Evolutionary conservation across 2,329 filamentous ascomycete genomes (phyloP).

Genomic region (Hortaea werneckii): DNA sequence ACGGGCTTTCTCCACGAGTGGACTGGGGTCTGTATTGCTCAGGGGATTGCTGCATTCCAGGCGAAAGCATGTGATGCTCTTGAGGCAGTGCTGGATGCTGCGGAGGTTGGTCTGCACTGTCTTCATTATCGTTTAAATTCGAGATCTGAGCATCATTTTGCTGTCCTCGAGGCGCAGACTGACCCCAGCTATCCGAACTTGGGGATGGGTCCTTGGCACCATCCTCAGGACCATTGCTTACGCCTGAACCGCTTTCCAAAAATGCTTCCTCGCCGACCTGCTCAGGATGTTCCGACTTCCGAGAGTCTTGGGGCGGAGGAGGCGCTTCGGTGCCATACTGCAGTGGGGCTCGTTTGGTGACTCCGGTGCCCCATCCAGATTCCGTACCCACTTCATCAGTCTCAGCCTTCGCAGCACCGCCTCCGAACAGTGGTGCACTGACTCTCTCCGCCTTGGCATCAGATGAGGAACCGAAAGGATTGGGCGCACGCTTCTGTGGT

Average conservation of each 20-base stretch:
- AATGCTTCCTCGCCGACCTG: no score
- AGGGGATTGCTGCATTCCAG: background rate
- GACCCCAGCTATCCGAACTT: background rate
- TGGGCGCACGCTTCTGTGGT: background rate
- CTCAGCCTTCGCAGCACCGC: background rate
- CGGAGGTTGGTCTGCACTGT: background rate
- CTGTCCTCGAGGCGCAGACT: background rate
- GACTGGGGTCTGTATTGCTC: background rate
- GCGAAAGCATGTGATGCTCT: background rate
- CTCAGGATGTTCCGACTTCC: no score
- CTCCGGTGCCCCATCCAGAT: conserved; percentile 2
- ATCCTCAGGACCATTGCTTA: no score
- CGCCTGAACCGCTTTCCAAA: no score
- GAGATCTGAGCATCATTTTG: background rate
- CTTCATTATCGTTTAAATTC: background rate
- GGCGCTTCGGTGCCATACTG: background rate
- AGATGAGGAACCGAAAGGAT: background rate
- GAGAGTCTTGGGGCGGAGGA: no score
- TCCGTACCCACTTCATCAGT: background rate
- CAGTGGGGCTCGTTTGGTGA: background rate
- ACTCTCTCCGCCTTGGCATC: background rate
- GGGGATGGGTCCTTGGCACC: no score
- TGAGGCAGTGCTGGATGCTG: background rate
- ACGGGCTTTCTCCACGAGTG: conserved; percentile 7
- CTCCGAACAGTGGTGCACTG: conserved; percentile 1